Percentiles rank a stretch among this genome's conserved stretches.
These are phyloP conservation scores for Pisolithus albus DNA, from an alignment of 768 basidiomycete species.

Conservation along the genomic window DNA sequence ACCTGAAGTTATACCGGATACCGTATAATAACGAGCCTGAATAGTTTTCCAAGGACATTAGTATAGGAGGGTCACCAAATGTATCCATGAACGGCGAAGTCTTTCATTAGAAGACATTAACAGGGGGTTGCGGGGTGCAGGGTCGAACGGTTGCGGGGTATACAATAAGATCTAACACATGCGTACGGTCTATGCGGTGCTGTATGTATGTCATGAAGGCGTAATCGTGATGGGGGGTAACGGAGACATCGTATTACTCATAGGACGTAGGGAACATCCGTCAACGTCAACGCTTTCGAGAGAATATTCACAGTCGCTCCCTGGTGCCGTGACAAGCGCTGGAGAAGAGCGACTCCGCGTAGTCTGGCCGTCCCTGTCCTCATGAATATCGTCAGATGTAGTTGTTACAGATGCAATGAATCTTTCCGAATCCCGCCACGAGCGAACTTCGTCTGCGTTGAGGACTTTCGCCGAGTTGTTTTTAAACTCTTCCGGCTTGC, in stretches of 20 bases:
- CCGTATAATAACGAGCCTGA: too few species aligned
- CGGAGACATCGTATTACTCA: conserved; percentile 6
- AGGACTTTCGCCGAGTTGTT: conserved; percentile 58
- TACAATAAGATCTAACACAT: conserved; percentile 6
- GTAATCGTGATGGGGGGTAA: conserved; percentile 42
- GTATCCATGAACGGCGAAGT: too few species aligned
- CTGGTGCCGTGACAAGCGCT: conserved; percentile 15
- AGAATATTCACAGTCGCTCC: conserved; percentile 11
- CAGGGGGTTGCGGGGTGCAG: too few species aligned
- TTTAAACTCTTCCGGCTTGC: conserved; percentile 46
- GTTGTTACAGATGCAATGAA: conserved; percentile 7
- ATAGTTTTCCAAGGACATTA: too few species aligned
- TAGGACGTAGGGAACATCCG: conserved; percentile 13
- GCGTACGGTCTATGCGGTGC: not conserved
- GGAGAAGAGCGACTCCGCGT: conserved; percentile 14
- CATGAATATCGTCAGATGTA: conserved; percentile 12
- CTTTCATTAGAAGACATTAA: too few species aligned
- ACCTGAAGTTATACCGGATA: too few species aligned
- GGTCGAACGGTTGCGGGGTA: conserved; percentile 12
- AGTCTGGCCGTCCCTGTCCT: conserved; percentile 26
- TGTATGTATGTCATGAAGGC: conserved; percentile 24
- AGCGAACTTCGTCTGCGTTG: conserved; percentile 62
- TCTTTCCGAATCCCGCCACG: conserved; percentile 42
- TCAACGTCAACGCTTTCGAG: conserved; percentile 26
- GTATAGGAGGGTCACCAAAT: too few species aligned